A percentile compares a stretch with the other conserved stretches of the same genome.
Evolutionary conservation across 352 stramenopile species (phyloP).

Genomic region (Pythium brassicae): DNA sequence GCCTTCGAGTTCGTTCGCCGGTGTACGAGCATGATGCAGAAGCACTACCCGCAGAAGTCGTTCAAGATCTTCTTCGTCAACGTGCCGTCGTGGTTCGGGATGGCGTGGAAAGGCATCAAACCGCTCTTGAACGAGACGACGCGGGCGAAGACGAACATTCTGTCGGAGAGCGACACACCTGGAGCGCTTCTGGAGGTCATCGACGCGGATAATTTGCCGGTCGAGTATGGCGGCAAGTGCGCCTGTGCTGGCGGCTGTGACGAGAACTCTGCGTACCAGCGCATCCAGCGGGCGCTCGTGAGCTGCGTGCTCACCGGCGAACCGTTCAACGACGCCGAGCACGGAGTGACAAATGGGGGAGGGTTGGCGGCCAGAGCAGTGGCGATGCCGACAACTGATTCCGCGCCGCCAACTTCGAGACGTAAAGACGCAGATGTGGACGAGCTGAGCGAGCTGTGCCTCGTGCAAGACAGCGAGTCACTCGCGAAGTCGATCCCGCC

Average conservation of each 20-base stretch:
- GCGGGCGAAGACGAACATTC: constrained; percentile 83
- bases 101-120: constrained; percentile 89
- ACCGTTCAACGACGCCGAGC: constrained; percentile 39
- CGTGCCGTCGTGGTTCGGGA: constrained; percentile 88
- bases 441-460: constrained; percentile 14
- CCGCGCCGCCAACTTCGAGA: constrained; percentile 5
- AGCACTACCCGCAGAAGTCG: constrained; percentile 84
- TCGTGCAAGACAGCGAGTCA: constrained; percentile 12
- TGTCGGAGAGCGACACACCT: constrained; percentile 61
- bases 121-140: constrained; percentile 85
- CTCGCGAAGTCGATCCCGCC: constrained; percentile 23
- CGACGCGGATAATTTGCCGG: constrained; percentile 56
- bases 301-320: constrained; percentile 43
- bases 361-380: not conserved
- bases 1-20: constrained; percentile 78
- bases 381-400: not conserved
- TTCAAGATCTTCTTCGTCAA: constrained; percentile 93
- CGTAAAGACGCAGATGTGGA: constrained; percentile 8
- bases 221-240: constrained; percentile 69
- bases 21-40: constrained; percentile 82
- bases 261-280: constrained; percentile 62
- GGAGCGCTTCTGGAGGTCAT: constrained; percentile 51
- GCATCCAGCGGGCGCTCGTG: constrained; percentile 46
- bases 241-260: constrained; percentile 61
- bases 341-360: not conserved